Percentiles rank a stretch among this genome's conserved stretches.
These are phyloP conservation scores for Leishmania martiniquensis DNA, from an alignment of 208 protist species.

Conservation along the genomic window DNA sequence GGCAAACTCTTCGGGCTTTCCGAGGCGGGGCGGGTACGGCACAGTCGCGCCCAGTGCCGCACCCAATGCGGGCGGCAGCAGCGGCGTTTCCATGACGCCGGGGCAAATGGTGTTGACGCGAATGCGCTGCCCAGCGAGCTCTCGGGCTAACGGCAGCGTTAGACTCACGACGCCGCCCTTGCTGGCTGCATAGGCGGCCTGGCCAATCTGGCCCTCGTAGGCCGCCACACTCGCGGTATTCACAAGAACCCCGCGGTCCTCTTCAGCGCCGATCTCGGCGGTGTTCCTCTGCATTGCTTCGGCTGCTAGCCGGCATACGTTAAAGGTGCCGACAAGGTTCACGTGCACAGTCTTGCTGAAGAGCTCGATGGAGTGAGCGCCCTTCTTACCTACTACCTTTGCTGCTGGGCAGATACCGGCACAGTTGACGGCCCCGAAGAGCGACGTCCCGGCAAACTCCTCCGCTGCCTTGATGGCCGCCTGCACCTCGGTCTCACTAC, in stretches of 20 bases:
- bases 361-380: conserved; percentile 45
- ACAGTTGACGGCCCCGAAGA: conserved; percentile 81
- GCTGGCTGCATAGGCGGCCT: conserved; percentile 79
- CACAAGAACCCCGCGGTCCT: conserved; percentile 82
- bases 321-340: conserved; percentile 85
- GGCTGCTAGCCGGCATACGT: conserved; percentile 65
- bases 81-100: conserved; percentile 80
- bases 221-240: conserved; percentile 82
- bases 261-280: conserved; percentile 15
- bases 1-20: conserved; percentile 74
- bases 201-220: conserved; percentile 90
- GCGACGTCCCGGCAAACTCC: conserved; percentile 42
- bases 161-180: conserved; percentile 80
- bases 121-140: conserved; percentile 63
- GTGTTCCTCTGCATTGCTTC: conserved; percentile 47
- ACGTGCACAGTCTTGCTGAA: conserved; percentile 66
- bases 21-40: conserved; percentile 68
- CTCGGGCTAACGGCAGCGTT: conserved; percentile 74
- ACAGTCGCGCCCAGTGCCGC: conserved; percentile 43
- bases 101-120: conserved; percentile 80
- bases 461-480: conserved; percentile 52
- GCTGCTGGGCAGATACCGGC: conserved; percentile 54
- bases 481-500: conserved; percentile 49
- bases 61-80: conserved; percentile 44
- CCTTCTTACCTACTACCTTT: conserved; percentile 43